phyloP scores from a whole-genome alignment of 164 flowering plant species.

The Magnolia changhungtana region DNA sequence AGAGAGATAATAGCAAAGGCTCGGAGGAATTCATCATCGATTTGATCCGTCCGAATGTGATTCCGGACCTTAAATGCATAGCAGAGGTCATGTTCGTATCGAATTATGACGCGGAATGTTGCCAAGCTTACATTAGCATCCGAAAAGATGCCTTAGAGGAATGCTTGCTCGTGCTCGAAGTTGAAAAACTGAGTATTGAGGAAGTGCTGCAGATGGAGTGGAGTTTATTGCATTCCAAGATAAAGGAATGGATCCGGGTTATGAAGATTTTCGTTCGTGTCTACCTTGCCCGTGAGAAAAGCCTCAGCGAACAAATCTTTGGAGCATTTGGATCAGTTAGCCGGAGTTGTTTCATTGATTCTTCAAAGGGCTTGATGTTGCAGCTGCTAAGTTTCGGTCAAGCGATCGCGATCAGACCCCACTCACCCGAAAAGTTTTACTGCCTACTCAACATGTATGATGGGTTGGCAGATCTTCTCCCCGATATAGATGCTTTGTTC shows the following conservation, averaged over 20 bases:
- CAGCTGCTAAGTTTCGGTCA: constrained; percentile 5
- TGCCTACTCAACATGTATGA: constrained; percentile 9
- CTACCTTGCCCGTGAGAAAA: constrained; percentile 4
- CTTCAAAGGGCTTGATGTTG: constrained; percentile 3
- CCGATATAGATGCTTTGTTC: constrained; percentile 9
- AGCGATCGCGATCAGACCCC: constrained; percentile 3
- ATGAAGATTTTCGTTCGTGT: constrained; percentile 2
- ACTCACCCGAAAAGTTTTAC: background rate
- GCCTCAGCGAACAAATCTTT: background rate
- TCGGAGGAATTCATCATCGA: constrained; percentile 32
- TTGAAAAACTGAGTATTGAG: constrained; percentile 76
- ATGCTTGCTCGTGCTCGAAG: constrained; percentile 55
- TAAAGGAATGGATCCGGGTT: constrained; percentile 4
- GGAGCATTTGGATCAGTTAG: background rate
- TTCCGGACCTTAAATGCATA: constrained; percentile 60
- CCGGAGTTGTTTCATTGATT: constrained; percentile 6
- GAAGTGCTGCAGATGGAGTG: constrained; percentile 39
- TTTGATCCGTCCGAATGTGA: constrained; percentile 52
- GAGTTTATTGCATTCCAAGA: background rate
- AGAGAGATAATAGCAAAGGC: background rate
- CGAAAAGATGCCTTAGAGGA: constrained; percentile 73
- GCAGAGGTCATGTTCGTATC: constrained; percentile 60
- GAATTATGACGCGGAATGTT: constrained; percentile 60
- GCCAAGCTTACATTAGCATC: constrained; percentile 49
- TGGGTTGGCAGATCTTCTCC: constrained; percentile 3